phyloP scores from a whole-genome alignment of 148 eudicot species.

The Fagopyrum homotropicum region DNA sequence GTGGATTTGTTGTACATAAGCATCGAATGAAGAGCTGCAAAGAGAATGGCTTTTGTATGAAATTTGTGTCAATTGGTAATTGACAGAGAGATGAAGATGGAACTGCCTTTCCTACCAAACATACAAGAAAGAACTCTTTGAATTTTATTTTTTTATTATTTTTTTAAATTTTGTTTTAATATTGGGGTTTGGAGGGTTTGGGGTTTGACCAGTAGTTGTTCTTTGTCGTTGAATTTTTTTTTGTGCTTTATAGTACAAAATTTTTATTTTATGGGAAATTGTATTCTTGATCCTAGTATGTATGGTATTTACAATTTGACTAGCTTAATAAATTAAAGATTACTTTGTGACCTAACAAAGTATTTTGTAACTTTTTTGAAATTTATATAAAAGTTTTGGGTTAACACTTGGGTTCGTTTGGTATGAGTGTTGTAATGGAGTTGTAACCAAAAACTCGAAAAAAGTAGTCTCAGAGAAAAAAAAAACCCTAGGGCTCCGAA shows the following conservation, averaged over 20 bases:
- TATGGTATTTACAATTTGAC: not conserved
- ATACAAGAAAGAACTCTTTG: not conserved
- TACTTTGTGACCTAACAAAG: not conserved
- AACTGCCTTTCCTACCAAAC: slow-evolving; percentile 11
- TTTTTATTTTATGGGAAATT: not conserved
- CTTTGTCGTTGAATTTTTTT: not conserved
- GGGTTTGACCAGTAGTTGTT: slow-evolving; percentile 14
- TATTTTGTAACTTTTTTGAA: no score
- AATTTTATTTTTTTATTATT: not conserved
- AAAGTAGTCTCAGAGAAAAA: no score
- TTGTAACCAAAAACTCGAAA: no score
- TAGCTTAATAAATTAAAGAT: not conserved
- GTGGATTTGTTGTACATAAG: not conserved
- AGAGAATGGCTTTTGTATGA: not conserved
- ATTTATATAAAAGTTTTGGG: no score
- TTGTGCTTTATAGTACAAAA: not conserved
- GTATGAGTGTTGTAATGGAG: no score
- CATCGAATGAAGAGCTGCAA: slow-evolving; percentile 5
- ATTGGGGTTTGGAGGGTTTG: not conserved
- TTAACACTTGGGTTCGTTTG: no score
- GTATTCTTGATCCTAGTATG: not conserved
- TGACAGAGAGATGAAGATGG: slow-evolving; percentile 7
- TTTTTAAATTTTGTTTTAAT: not conserved
- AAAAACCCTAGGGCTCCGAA: no score
- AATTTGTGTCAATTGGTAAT: not conserved